Percentiles rank a stretch among this genome's conserved stretches.
These are phyloP conservation scores for Ambrosia trifida DNA, from an alignment of 129 eudicot genomes.

Conservation along the genomic window DNA sequence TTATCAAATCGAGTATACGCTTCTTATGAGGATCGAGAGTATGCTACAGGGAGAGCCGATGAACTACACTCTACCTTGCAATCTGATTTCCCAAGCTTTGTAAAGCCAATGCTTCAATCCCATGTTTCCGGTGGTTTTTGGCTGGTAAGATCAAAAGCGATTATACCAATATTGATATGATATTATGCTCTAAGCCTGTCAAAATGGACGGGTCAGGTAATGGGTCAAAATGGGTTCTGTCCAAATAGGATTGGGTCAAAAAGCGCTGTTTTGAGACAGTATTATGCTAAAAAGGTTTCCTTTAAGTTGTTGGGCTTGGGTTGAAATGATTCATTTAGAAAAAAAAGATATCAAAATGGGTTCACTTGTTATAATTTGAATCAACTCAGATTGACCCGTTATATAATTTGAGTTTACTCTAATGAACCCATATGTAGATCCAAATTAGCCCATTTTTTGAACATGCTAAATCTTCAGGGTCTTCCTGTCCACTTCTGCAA, in stretches of 20 bases:
- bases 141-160: conserved; percentile 53
- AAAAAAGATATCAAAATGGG: background rate
- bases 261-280: background rate
- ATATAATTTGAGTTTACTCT: background rate
- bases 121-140: conserved; percentile 90
- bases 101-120: conserved; percentile 84
- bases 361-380: background rate
- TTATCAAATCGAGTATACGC: conserved; percentile 65
- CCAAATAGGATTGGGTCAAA: background rate
- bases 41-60: conserved; percentile 53
- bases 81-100: conserved; percentile 50
- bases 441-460: no score
- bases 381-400: background rate
- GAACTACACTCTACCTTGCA: conserved; percentile 43
- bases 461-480: conserved; percentile 44
- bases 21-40: conserved; percentile 49
- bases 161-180: background rate
- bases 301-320: background rate
- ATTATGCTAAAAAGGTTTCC: background rate
- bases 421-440: no score
- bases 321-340: background rate
- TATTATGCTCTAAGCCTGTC: background rate
- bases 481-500: conserved; percentile 62
- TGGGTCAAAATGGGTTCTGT: background rate
- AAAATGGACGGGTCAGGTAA: background rate